Evolutionary conservation across 108 stramenopile species (phyloP), one percentile per base, ranked within the genome.

Genomic region (Conticribra weissflogii): DNA sequence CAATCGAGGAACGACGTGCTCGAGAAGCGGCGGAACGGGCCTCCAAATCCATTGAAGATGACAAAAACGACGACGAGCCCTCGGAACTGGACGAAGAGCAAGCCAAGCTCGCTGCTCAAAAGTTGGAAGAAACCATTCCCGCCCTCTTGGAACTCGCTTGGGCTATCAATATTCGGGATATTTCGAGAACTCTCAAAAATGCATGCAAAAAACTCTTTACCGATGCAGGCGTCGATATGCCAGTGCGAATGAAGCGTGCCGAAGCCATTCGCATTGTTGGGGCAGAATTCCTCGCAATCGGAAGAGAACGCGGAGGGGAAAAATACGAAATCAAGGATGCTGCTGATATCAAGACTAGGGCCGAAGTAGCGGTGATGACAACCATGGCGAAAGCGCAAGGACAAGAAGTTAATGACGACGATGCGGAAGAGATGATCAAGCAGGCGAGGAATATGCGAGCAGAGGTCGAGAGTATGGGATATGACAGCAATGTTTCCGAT

Each of bases 341-440:
- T 47, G 76, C 82, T n/a, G 87, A 89, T 36, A 91, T 96, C 45
- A 89, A 89, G 54, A 75, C 89, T 2, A 83, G 94, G 8, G 91
- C 89, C 3, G 90, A 90, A 62, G 92, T 93, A 44, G 94, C 94
- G 17, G 86, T 92, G 18, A 91, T 91, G 90, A 88, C 90, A 16
- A 93, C 91, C 2, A 81, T 96, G 76, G 92, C 94, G 1, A 96
- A 93, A 71, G 91, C 91, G 16, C 94, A 96, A 63, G 94, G 94
- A 23, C 94, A 96, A 67, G 94, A 96, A 69, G 87, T 96, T 15
- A 71, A 75, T 25, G 82, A 85, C 41, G 70, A 86, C 64, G 91
- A 95, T 79, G 84, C 89, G 4, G 93, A 95, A 63, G 86, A 91
- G 21, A 57, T 95, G 80, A 95, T 95, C 46, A 77, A 79, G 70